Percentiles rank a stretch among this genome's conserved stretches.
Evolutionary conservation across 768 basidiomycete genomes (phyloP).

Genomic region (Rhodocollybia butyracea): DNA sequence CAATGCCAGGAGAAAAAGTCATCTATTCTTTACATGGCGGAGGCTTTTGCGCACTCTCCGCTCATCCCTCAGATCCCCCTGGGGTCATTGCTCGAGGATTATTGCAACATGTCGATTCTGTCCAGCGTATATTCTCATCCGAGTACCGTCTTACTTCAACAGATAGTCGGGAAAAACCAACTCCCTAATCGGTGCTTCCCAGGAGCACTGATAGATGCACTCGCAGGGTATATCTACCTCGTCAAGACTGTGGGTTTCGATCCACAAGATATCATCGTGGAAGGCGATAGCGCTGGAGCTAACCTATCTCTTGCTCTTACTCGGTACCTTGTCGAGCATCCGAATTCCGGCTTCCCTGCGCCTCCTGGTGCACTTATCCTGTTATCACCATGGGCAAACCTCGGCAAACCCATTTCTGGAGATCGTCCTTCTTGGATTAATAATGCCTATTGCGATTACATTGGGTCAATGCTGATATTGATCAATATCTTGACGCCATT

Average conservation of each 20-base stretch:
- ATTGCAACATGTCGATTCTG: slow-evolving; percentile 37
- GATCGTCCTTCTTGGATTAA: too few relatives aligned
- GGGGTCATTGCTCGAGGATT: slow-evolving; percentile 42
- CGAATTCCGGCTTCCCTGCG: slow-evolving; percentile 27
- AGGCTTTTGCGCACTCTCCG: slow-evolving; percentile 49
- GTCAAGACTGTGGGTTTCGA: slow-evolving; percentile 51
- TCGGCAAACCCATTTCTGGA: too few relatives aligned
- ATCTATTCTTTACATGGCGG: slow-evolving; percentile 62
- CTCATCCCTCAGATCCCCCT: slow-evolving; percentile 48
- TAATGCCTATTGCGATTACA: too few relatives aligned
- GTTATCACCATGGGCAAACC: slow-evolving; percentile 54
- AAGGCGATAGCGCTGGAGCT: slow-evolving; percentile 76
- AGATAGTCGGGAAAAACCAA: slow-evolving; percentile 34
- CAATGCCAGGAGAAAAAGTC: slow-evolving; percentile 50
- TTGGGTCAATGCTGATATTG: slow-evolving; percentile 26
- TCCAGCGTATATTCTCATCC: slow-evolving; percentile 51
- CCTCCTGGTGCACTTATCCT: slow-evolving; percentile 48
- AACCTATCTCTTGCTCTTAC: slow-evolving; percentile 65
- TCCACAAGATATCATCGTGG: slow-evolving; percentile 58
- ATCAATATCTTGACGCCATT: background rate
- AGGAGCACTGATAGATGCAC: slow-evolving; percentile 66
- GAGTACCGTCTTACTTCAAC: slow-evolving; percentile 69
- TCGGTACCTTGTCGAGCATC: slow-evolving; percentile 57
- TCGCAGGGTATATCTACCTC: slow-evolving; percentile 73
- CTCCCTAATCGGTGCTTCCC: slow-evolving; percentile 84